Percentiles rank a stretch among this genome's conserved stretches.
These are phyloP conservation scores for Sporisorium reilianum DNA, from an alignment of 1,284 basidiomycete genomes.

Conservation along the genomic window DNA sequence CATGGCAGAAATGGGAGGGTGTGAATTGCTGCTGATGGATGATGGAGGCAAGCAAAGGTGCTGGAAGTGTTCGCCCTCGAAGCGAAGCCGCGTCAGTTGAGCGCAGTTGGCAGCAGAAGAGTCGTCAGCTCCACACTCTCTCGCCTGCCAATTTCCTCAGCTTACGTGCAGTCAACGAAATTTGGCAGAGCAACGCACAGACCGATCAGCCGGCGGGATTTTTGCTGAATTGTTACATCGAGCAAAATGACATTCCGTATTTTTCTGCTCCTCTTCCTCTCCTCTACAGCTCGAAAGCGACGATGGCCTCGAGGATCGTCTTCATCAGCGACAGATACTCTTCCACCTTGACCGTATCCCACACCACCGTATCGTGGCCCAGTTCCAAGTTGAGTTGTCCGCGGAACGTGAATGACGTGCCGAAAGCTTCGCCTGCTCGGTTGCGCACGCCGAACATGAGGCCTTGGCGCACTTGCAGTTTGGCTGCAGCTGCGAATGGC, in stretches of 20 bases:
- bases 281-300: slow-evolving; percentile 25
- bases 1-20: slow-evolving; percentile 17
- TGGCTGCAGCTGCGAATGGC: background rate
- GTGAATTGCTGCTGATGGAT: slow-evolving; percentile 1
- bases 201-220: slow-evolving; percentile 38
- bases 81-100: slow-evolving; percentile 30
- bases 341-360: slow-evolving; percentile 39
- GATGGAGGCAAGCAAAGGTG: slow-evolving; percentile 9
- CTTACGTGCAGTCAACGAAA: slow-evolving; percentile 24
- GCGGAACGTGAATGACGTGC: slow-evolving; percentile 45
- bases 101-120: too few relatives aligned
- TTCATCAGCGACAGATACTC: slow-evolving; percentile 40
- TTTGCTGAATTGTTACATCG: slow-evolving; percentile 18
- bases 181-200: slow-evolving; percentile 31
- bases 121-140: slow-evolving; percentile 52
- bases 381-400: slow-evolving; percentile 45
- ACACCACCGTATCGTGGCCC: slow-evolving; percentile 39
- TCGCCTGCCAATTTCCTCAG: slow-evolving; percentile 11
- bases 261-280: too few relatives aligned
- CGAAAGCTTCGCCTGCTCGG: slow-evolving; percentile 45
- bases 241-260: background rate
- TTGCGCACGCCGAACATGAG: slow-evolving; percentile 44
- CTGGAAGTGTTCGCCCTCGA: slow-evolving; percentile 32
- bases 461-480: slow-evolving; percentile 21
- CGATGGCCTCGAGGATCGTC: slow-evolving; percentile 28